Conservation (phyloP, 179 eudicot species). For the Beta macrorhiza region DNA sequence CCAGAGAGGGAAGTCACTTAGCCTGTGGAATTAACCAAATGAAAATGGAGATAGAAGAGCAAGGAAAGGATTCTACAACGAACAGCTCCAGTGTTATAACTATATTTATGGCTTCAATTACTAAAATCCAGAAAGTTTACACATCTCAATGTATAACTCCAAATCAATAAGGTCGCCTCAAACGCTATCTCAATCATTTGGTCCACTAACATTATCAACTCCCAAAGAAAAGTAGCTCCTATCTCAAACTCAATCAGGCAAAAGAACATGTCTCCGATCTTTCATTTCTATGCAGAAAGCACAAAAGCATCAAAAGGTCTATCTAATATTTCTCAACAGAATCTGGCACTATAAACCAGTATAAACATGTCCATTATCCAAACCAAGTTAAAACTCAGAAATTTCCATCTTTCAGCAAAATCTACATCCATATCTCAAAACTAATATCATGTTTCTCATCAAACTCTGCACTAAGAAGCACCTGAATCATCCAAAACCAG, state of each 20-base stretch:
- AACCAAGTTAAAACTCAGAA: neutral
- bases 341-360: neutral
- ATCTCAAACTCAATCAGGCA: neutral
- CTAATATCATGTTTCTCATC: neutral
- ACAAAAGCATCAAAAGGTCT: neutral
- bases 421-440: neutral
- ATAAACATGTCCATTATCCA: neutral
- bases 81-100: neutral
- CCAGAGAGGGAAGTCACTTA: neutral
- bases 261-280: constrained; percentile 7
- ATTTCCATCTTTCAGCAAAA: neutral
- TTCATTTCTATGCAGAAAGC: neutral
- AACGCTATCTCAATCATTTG: neutral
- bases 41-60: neutral
- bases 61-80: neutral
- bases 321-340: too few species aligned
- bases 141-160: neutral
- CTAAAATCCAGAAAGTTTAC: neutral
- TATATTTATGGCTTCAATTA: neutral
- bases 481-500: neutral
- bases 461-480: neutral
- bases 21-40: neutral
- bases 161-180: neutral
- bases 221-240: neutral
- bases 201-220: neutral